Evolutionary conservation across 2,329 filamentous ascomycete genomes (phyloP), one percentile per base, ranked within the genome.

Genomic region (Coleophoma crateriformis): DNA sequence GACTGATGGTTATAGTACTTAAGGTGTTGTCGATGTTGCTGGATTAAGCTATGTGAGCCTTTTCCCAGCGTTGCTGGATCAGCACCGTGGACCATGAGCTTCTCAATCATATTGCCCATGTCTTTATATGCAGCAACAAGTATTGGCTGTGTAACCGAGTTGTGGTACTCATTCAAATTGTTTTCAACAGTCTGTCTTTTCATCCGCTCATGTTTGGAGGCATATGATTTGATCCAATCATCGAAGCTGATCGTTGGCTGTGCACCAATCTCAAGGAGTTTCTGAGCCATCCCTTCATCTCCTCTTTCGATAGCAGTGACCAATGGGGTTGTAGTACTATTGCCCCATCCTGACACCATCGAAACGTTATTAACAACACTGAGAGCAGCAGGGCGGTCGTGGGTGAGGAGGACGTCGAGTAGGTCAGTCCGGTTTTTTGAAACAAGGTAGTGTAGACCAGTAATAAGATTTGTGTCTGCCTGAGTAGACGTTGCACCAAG

Each of bases 401-500:
- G 68, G 11, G 81, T 67, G 48, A 73, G 67, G 2, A 84, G 63
- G 1, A 68, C 58, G 37, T 81, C 72, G 2, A 84, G 61, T 10
- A 80, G 60, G 11, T 75, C 68, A 4, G 58, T 52, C 27, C 77
- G 73, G 3, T 76, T 71, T 15, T 71, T 66, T n/a, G 75, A 69
- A 1, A 85, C 75, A 48, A 81, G 79, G 52, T 80, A 79, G 52
- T 89, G 80, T 52, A 95, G 74, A 0, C 79, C 81, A 2, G 87
- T 90, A 32, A 75, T 70, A 4, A 82, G 77, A 8, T 77, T 69
- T 34, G 79, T 62, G 56, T 92, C 88, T 1, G 84, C 88, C 64
- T 94, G 88, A 0, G 85, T 80, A 33, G 77, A 82, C 1, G 85
- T 86, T 2, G 87, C 87, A 1, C 88, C 88, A 2, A 90, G 75